phyloP scores from a whole-genome alignment of 495 filamentous ascomycete species.

The Trichocladium antarcticum region DNA sequence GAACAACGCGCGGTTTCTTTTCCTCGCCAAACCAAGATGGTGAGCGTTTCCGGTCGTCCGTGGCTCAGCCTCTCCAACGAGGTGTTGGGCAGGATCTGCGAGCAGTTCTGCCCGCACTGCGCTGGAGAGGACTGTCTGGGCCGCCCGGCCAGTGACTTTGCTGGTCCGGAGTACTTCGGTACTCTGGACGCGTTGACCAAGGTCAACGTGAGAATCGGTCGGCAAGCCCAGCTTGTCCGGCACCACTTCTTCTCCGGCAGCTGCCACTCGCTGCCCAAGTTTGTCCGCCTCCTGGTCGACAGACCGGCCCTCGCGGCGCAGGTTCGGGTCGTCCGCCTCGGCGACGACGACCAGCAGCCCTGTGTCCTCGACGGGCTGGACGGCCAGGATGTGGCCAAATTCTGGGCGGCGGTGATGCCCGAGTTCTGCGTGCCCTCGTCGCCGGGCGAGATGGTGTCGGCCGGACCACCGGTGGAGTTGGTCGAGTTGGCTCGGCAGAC shows the following conservation, averaged over 20 bases:
- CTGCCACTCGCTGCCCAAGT: not conserved
- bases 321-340: not conserved
- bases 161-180: not conserved
- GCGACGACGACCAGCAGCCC: not conserved
- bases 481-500: too few species aligned
- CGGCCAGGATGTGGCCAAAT: not conserved
- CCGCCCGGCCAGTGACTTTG: not conserved
- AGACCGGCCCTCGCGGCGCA: not conserved
- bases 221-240: not conserved
- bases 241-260: not conserved
- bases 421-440: not conserved
- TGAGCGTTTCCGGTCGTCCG: not conserved
- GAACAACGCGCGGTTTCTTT: not conserved
- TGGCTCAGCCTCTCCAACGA: not conserved
- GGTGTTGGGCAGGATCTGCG: not conserved
- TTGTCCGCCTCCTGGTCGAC: not conserved
- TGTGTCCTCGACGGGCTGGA: not conserved
- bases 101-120: slow-evolving; percentile 4
- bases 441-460: too few species aligned
- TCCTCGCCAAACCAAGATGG: not conserved
- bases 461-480: too few species aligned
- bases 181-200: not conserved
- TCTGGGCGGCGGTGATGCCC: not conserved
- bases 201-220: not conserved
- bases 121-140: not conserved